phyloP scores from a whole-genome alignment of 345 rosid genomes.

The Raphanus raphanistrum region DNA sequence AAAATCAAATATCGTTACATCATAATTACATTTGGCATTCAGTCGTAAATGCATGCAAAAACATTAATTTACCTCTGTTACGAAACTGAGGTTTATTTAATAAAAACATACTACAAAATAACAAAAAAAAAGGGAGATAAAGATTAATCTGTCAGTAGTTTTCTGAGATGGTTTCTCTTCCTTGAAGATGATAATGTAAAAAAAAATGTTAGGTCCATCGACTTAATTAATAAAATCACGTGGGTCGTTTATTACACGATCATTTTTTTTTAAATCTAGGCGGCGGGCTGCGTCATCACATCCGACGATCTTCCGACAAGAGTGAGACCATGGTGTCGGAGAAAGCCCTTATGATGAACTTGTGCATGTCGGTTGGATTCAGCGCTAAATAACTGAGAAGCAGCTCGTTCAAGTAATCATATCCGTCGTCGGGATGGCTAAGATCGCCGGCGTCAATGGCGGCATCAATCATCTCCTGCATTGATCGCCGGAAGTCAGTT shows the following conservation, averaged over 20 bases:
- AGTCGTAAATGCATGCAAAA: background rate
- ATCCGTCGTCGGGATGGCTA: conserved; percentile 53
- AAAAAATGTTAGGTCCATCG: conserved; percentile 8
- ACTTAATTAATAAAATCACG: conserved; percentile 20
- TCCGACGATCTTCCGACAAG: conserved; percentile 30
- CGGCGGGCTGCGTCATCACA: conserved; percentile 13
- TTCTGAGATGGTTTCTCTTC: conserved; percentile 7
- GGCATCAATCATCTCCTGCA: conserved; percentile 98
- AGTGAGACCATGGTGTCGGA: conserved; percentile 74
- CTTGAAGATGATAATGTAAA: background rate
- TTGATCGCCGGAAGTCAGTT: conserved; percentile 80
- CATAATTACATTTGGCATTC: background rate
- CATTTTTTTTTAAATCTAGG: background rate
- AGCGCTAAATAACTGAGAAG: conserved; percentile 66
- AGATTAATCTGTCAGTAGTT: conserved; percentile 12
- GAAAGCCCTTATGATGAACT: conserved; percentile 71
- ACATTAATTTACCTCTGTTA: background rate
- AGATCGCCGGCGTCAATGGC: conserved; percentile 31
- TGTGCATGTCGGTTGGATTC: conserved; percentile 68
- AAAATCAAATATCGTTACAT: background rate
- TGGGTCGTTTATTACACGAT: conserved; percentile 16
- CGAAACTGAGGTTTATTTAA: background rate
- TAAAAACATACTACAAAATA: background rate
- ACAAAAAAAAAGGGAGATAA: background rate
- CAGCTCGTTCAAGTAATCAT: conserved; percentile 81